Evolutionary conservation across 2,329 filamentous ascomycete species (phyloP).

Genomic region (Aspergillus persii): DNA sequence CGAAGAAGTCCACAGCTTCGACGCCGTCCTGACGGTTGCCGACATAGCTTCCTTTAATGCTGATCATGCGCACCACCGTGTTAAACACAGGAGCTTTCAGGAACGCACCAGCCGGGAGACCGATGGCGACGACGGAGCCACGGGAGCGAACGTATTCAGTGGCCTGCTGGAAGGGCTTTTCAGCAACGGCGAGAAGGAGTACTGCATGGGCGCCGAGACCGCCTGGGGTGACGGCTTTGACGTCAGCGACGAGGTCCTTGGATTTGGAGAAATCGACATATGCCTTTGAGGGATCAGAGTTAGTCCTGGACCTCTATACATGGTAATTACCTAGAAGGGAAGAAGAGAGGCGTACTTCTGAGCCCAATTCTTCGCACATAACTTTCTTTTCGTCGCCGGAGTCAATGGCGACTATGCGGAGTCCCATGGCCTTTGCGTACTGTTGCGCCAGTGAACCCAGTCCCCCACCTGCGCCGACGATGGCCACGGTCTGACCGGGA

Average conservation of each 20-base stretch:
- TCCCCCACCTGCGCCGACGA: conserved; percentile 83
- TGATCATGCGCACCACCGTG: conserved; percentile 85
- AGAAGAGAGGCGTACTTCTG: conserved; percentile 37
- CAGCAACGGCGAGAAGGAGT: conserved; percentile 77
- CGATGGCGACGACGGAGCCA: conserved; percentile 84
- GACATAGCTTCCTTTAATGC: conserved; percentile 89
- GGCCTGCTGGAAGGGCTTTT: conserved; percentile 95
- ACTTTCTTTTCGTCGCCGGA: conserved; percentile 75
- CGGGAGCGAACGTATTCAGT: conserved; percentile 79
- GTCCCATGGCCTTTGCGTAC: conserved; percentile 88
- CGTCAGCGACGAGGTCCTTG: conserved; percentile 77
- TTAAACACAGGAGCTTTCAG: conserved; percentile 85
- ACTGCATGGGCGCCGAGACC: conserved; percentile 85
- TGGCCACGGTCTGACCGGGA: conserved; percentile 75
- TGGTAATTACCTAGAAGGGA: not conserved
- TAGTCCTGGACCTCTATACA: not conserved
- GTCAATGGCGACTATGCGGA: conserved; percentile 78
- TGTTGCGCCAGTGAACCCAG: conserved; percentile 77
- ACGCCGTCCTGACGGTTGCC: conserved; percentile 84
- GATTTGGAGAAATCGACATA: conserved; percentile 79
- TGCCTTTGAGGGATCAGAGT: conserved; percentile 27
- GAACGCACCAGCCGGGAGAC: conserved; percentile 76
- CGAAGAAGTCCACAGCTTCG: conserved; percentile 89
- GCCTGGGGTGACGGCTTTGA: conserved; percentile 75
- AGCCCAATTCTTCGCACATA: conserved; percentile 66